Conservation (phyloP, 2,329 filamentous ascomycete genomes). For the Colletotrichum sp. region DNA sequence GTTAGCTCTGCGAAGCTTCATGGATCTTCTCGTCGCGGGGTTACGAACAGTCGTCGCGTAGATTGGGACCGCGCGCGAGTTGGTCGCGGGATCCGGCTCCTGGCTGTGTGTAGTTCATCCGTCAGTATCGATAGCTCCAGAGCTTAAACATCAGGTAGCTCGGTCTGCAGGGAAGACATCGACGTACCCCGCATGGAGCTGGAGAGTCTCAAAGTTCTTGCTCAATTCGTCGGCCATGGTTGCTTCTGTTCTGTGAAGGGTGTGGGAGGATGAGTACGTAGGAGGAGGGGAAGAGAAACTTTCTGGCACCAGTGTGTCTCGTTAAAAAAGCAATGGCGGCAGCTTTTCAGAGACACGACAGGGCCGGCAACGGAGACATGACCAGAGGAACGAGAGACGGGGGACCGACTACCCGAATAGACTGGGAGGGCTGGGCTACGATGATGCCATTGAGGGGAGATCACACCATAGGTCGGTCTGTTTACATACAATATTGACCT, state of each 20-base stretch:
- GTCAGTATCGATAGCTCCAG: conserved; percentile 4
- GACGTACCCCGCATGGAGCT: conserved; percentile 81
- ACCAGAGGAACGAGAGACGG: neutral
- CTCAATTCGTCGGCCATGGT: conserved; percentile 51
- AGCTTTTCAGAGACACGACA: neutral
- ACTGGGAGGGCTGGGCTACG: neutral
- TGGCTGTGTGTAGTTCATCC: conserved; percentile 59
- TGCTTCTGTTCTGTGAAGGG: neutral
- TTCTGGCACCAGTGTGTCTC: neutral
- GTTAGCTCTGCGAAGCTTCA: neutral
- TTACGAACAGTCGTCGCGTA: conserved; percentile 77
- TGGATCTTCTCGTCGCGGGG: neutral
- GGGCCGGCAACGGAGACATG: conserved; percentile 13
- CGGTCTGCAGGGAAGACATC: neutral
- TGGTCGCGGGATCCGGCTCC: conserved; percentile 79
- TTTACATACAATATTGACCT: neutral
- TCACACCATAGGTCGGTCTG: neutral
- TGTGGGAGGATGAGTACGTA: neutral
- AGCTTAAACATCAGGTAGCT: neutral
- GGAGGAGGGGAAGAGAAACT: neutral
- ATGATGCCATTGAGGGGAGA: conserved; percentile 23
- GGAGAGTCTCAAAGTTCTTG: conserved; percentile 81
- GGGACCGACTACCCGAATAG: neutral
- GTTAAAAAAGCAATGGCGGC: neutral
- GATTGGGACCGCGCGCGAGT: conserved; percentile 91